These are phyloP conservation scores for Yarrowia sp. DNA, from an alignment of 805 yeast species.

Conservation along the genomic window DNA sequence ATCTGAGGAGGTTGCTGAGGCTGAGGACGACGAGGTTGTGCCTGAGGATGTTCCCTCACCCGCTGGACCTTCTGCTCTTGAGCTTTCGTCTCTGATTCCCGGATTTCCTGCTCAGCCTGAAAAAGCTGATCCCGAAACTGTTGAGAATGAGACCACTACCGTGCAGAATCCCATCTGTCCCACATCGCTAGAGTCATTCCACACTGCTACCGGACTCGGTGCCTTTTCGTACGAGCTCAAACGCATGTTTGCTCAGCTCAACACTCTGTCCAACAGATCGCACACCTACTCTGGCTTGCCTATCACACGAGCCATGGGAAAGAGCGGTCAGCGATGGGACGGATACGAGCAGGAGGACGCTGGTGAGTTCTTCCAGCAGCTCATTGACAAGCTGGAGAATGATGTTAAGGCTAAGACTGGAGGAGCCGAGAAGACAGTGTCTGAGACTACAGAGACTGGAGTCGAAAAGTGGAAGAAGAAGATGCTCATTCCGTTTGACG, in stretches of 20 bases:
- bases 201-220: background rate
- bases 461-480: conserved; percentile 35
- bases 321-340: conserved; percentile 59
- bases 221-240: conserved; percentile 25
- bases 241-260: conserved; percentile 24
- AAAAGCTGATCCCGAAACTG: conserved; percentile 11
- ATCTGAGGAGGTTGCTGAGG: background rate
- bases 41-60: background rate
- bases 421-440: background rate
- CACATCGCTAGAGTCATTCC: conserved; percentile 1
- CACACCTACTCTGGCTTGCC: conserved; percentile 26
- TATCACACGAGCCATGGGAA: conserved; percentile 26
- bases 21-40: background rate
- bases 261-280: background rate
- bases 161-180: conserved; percentile 12
- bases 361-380: conserved; percentile 84
- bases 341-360: conserved; percentile 97
- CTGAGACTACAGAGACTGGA: background rate
- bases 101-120: conserved; percentile 22
- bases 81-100: conserved; percentile 13
- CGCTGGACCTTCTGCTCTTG: background rate
- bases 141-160: background rate
- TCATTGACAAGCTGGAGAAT: conserved; percentile 38
- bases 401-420: conserved; percentile 31
- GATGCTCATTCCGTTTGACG: conserved; percentile 87